Evolutionary conservation across 78 protist genomes (phyloP), one percentile per base, ranked within the genome.

Genomic region (Dictyostelium capitatum): DNA sequence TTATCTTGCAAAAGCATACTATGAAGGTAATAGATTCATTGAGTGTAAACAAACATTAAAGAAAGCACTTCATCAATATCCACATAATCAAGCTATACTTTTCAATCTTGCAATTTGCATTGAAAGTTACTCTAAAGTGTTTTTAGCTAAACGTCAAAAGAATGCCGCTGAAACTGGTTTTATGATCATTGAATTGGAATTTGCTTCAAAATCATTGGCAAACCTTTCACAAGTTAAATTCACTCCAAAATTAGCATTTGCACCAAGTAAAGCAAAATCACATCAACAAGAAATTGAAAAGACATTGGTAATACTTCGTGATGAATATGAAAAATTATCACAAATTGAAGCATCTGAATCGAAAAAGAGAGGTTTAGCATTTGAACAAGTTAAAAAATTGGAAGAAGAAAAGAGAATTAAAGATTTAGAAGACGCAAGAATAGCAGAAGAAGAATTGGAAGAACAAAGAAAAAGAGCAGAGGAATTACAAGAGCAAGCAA

Each of bases 1-100:
- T 10, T 95, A 91, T 59, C 37, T 96, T 9, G 73, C 97, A 11
- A 96, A 96, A 9, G 97, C 94, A 4, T 75, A 79, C 67, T 80
- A 54, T 57, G 93, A 83, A 11, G 84, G 65, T 1, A 54, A 67
- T 14, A 12, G 90, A 10, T 82, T 50, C n/a, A 9, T 6, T 1
- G 97, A 95, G 4, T 96, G 91, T 5, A 80, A 83, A 67, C 90
- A 70, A 30, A 75, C 65, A 14, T 65, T 96, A 17, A 78, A 92
- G 75, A 85, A 85, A 8, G 95, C 91, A 5, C 17, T 96, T 30
- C 80, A 67, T 46, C 5, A 41, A 12, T 47, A 30, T 15, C 98
- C 97, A 15, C 28, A 28, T 15, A 65, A 80, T 56, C 23, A 17
- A 23, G 41, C 51, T 3, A 12, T 94, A 10, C 51, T 74, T 95